These are phyloP conservation scores for Themeda triandra DNA, from an alignment of 176 grass and related monocot species.

Conservation along the genomic window DNA sequence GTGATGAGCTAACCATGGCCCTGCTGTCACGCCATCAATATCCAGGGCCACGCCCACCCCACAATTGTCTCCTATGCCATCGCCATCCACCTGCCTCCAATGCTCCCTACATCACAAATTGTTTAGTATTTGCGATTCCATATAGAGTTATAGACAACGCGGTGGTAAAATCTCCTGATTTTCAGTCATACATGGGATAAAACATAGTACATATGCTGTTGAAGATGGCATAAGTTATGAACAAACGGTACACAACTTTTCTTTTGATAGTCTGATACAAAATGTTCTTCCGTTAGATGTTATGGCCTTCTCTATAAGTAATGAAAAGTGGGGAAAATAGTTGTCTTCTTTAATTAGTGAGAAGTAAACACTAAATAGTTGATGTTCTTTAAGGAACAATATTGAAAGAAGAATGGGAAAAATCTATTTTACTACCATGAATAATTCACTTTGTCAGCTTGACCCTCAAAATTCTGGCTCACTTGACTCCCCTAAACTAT, in stretches of 20 bases:
- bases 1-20: not conserved
- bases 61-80: not conserved
- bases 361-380: not conserved
- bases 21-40: not conserved
- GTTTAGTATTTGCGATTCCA: not conserved
- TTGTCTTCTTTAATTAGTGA: not conserved
- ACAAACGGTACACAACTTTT: not conserved
- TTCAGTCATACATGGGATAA: not conserved
- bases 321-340: not conserved
- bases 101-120: not conserved
- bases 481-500: not conserved
- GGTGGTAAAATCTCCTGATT: not conserved
- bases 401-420: not conserved
- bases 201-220: not conserved
- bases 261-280: not conserved
- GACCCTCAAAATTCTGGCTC: not conserved
- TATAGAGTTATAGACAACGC: not conserved
- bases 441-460: too few relatives aligned
- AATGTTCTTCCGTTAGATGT: not conserved
- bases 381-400: not conserved
- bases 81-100: not conserved
- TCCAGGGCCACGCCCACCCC: not conserved
- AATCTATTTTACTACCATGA: not conserved
- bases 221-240: not conserved
- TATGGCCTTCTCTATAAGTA: not conserved